Base-by-base conservation (phyloP, 352 stramenopile genomes). In the Globisporangium apiculatum region DNA sequence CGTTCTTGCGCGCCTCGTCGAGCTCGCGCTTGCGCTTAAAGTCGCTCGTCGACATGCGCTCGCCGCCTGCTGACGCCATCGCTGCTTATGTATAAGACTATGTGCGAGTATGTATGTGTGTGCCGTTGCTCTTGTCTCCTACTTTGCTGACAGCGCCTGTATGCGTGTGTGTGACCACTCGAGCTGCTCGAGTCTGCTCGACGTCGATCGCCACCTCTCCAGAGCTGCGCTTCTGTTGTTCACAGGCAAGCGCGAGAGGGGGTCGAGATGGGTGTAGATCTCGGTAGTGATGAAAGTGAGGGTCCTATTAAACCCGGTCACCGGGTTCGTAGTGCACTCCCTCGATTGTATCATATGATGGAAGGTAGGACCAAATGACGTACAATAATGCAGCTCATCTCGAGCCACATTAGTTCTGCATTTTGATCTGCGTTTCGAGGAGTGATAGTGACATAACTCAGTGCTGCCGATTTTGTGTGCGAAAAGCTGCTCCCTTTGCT, bases 1-100 rank as follows among this genome's bases (percentile, higher is more conserved):
- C 88, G 48, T 89, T 89, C 71, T 95, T 93, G 38, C 88, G 81
- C 58, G 87, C 88, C 61, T 97, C 86, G n/a, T 95, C 83, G 43
- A 95, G 72, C 72, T 95, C 87, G 56, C 72, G 73, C 74, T 97
- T 92, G 73, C 92, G 91, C 70, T 90, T 88, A 61, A 90, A 90
- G 67, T 91, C 83, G 62, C 67, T 81, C 47, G 58, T 84, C 7
- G 79, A 90, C 71, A 94, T 67, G 56, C 84, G 79, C 65, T 92
- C 84, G 40, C 73, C 70, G 14, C 76, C 73, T 3, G 73, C 71
- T 12, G 72, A 82, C 66, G 81, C 74, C 81, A 91, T 91, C 38
- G 40, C 11, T 12, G 40, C 7, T 12, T 43, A 43, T 43, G 40
- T 43, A 12, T 12, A 43, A 3, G 40, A 31, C 24, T 43, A 12